phyloP scores from a whole-genome alignment of 176 grass and related monocot species.

The Juncus inflexus region DNA sequence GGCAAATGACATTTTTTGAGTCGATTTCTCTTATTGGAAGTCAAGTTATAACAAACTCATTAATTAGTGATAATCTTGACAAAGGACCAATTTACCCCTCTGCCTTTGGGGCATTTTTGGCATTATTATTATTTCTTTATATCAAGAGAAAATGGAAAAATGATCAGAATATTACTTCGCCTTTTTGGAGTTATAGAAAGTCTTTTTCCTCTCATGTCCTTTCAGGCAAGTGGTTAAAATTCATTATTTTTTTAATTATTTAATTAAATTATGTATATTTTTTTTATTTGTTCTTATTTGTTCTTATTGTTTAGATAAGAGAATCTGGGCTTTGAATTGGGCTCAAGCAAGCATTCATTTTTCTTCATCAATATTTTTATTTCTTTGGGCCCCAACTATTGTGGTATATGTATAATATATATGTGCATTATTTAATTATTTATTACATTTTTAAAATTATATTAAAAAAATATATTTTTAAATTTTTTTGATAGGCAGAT shows the following conservation, averaged over 20 bases:
- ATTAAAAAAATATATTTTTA: constrained; percentile 13
- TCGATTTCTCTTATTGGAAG: constrained; percentile 70
- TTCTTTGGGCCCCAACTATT: constrained; percentile 89
- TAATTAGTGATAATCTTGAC: constrained; percentile 33
- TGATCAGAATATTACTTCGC: constrained; percentile 44
- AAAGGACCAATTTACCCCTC: constrained; percentile 45
- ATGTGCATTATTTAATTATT: not conserved
- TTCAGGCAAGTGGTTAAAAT: constrained; percentile 55
- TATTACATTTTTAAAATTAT: constrained; percentile 7
- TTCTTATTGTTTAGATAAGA: constrained; percentile 89
- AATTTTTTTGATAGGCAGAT: constrained; percentile 53
- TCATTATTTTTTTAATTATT: not conserved
- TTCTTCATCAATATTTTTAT: constrained; percentile 63
- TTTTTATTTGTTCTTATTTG: no score
- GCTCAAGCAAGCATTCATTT: constrained; percentile 92
- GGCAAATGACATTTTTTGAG: constrained; percentile 89
- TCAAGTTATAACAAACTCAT: constrained; percentile 67
- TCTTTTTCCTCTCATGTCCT: constrained; percentile 91
- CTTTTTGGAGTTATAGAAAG: constrained; percentile 79
- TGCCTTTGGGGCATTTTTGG: constrained; percentile 54
- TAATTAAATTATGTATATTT: not conserved
- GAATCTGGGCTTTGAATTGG: constrained; percentile 63
- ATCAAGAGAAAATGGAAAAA: constrained; percentile 64
- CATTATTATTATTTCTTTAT: constrained; percentile 58
- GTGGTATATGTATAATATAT: constrained; percentile 53